phyloP scores from a whole-genome alignment of 2,329 filamentous ascomycete genomes.

The Colletotrichum godetiae region DNA sequence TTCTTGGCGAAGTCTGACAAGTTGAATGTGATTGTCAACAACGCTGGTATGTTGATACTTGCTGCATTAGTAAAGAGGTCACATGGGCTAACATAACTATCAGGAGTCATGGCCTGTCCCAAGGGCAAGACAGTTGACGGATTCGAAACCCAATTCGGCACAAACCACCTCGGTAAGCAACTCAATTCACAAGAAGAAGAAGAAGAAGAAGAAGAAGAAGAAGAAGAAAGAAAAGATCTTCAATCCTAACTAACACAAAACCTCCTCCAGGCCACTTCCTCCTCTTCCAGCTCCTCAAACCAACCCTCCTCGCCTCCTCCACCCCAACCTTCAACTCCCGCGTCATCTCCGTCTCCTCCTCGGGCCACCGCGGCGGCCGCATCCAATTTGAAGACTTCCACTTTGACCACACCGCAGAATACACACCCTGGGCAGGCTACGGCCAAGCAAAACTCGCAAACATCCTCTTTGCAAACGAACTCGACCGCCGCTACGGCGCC shows the following conservation, averaged over 20 bases:
- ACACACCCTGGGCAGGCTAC: slow-evolving; percentile 54
- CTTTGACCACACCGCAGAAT: slow-evolving; percentile 40
- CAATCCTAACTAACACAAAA: background rate
- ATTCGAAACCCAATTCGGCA: slow-evolving; percentile 57
- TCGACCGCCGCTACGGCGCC: slow-evolving; percentile 59
- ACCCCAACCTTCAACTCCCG: slow-evolving; percentile 48
- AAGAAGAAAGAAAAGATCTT: no score
- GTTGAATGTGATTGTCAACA: slow-evolving; percentile 40
- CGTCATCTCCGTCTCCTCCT: slow-evolving; percentile 57
- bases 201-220: background rate
- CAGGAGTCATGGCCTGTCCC: slow-evolving; percentile 31
- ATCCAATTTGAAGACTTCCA: slow-evolving; percentile 45
- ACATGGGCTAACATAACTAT: background rate
- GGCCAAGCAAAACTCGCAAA: slow-evolving; percentile 62
- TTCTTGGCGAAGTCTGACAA: slow-evolving; percentile 33
- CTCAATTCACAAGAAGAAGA: background rate
- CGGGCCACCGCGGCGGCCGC: slow-evolving; percentile 50
- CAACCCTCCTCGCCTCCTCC: slow-evolving; percentile 29
- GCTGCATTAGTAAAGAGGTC: accelerated
- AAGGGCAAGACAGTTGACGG: slow-evolving; percentile 39
- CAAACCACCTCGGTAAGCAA: slow-evolving; percentile 57
- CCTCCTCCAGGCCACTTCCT: slow-evolving; percentile 56
- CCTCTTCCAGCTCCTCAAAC: slow-evolving; percentile 43
- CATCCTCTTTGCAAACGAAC: slow-evolving; percentile 61
- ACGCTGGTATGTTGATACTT: slow-evolving; percentile 36